Evolutionary conservation across 129 eudicot genomes (phyloP).

Genomic region (Gnaphalium uliginosum): DNA sequence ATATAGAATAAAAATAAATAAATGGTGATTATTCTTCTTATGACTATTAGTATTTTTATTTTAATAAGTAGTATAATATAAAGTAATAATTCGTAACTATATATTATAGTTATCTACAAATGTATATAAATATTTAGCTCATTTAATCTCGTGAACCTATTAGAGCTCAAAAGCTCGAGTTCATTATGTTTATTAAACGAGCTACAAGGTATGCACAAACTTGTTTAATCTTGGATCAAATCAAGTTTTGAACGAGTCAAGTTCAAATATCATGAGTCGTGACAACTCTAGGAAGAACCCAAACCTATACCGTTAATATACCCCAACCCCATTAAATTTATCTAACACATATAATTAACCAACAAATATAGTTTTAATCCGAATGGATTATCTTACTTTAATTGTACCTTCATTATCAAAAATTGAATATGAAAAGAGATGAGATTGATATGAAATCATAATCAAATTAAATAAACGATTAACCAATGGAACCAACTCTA

Average conservation of each 20-base stretch:
- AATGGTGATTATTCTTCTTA: too few species aligned
- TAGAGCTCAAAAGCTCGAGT: background rate
- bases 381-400: background rate
- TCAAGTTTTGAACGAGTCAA: background rate
- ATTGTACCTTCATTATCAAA: background rate
- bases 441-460: background rate
- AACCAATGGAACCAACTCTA: background rate
- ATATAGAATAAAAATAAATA: too few species aligned
- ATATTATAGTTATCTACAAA: too few species aligned
- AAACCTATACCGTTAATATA: too few species aligned
- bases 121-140: background rate
- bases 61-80: too few species aligned
- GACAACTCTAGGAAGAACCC: background rate
- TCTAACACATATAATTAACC: background rate
- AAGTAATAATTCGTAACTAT: too few species aligned
- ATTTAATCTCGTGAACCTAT: too few species aligned
- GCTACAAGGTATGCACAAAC: background rate
- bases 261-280: background rate
- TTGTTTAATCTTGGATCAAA: background rate
- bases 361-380: too few species aligned
- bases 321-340: too few species aligned
- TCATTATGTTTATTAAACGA: too few species aligned
- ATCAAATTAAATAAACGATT: background rate
- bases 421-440: background rate
- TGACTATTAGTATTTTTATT: too few species aligned